Evolutionary conservation across 768 basidiomycete species (phyloP).

Genomic region (Macrolepiota albuminosa): DNA sequence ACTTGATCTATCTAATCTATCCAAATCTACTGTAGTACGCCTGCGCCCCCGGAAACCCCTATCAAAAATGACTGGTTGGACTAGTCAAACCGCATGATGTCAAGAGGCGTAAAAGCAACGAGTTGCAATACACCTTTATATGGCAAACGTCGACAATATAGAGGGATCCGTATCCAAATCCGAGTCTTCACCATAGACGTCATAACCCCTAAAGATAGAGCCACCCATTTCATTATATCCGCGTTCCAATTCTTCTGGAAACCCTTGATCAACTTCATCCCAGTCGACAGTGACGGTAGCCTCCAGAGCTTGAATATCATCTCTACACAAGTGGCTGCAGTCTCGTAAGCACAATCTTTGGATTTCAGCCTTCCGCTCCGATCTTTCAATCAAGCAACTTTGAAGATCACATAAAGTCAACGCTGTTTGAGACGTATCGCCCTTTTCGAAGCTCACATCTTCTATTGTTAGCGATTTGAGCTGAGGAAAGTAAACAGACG

Average conservation of each 20-base stretch:
- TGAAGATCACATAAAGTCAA: constrained; percentile 7
- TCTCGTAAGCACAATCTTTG: constrained; percentile 22
- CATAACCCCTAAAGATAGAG: constrained; percentile 11
- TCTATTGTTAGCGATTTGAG: constrained; percentile 22
- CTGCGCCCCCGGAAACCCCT: background rate
- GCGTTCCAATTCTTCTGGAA: constrained; percentile 10
- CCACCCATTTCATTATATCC: constrained; percentile 15
- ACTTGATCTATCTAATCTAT: too few relatives aligned
- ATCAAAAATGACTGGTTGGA: background rate
- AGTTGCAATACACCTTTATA: background rate
- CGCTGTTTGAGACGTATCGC: background rate
- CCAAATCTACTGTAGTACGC: constrained; percentile 16
- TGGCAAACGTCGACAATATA: background rate
- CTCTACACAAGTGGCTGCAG: constrained; percentile 19
- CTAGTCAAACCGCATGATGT: background rate
- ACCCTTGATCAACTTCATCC: constrained; percentile 26
- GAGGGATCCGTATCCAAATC: constrained; percentile 6
- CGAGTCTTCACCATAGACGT: constrained; percentile 6
- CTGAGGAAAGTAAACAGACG: constrained; percentile 22
- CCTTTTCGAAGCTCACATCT: constrained; percentile 18
- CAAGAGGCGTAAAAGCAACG: background rate
- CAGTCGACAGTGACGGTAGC: constrained; percentile 30
- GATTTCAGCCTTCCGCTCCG: constrained; percentile 24
- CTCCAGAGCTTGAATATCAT: constrained; percentile 20
- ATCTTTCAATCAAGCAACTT: constrained; percentile 27